Evolutionary conservation across 768 basidiomycete species (phyloP), one percentile per base, ranked within the genome.

Genomic region (Leucocoprinus sp.): DNA sequence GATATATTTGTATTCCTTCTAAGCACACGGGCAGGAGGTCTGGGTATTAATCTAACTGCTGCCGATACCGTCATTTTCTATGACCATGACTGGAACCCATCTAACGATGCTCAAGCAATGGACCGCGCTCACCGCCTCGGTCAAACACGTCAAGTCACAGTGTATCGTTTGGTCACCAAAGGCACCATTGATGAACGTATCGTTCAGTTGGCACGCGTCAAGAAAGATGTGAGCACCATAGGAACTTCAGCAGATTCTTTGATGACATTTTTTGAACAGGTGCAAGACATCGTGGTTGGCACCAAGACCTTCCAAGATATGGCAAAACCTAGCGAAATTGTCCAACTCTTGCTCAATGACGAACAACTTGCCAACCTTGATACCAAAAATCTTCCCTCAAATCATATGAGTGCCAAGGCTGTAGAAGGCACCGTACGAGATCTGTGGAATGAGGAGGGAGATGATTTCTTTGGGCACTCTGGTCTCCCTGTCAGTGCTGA

Each of bases 271-370:
- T 49, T 21, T 49, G 27, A 44, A 17, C 47, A 93, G 91, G 93
- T 98, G 4, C 96, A 98, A 80, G 96, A 99, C 55, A 95, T 97
- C 49, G 96, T 99, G 42, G 96, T 99, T 6, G 96, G 96, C 42
- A 93, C 89, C 66, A 97, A 96, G 65, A 91, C 80, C 50, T 82
- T 96, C 60, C 90, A 87, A 1, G 93, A 96, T 52, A 86, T 87
- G 43, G 80, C 91, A 15, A 93, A 92, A 61, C 90, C 92, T 21
- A 93, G 90, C 65, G 96, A 99, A 62, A 96, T 99, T 44, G 95
- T 95, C 12, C 92, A 93, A 50, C 64, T 99, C 36, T 70, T 99
- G 40, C 75, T 99, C 56, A 93, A 92, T 57, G 93, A 97, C 55
- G 92, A 96, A 55, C 93, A 98, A 56, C 64, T 97, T 12, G 90